Evolutionary conservation across 139 green algal species (phyloP), one percentile per base, ranked within the genome.

Genomic region (Astrephomene gubernaculifera): DNA sequence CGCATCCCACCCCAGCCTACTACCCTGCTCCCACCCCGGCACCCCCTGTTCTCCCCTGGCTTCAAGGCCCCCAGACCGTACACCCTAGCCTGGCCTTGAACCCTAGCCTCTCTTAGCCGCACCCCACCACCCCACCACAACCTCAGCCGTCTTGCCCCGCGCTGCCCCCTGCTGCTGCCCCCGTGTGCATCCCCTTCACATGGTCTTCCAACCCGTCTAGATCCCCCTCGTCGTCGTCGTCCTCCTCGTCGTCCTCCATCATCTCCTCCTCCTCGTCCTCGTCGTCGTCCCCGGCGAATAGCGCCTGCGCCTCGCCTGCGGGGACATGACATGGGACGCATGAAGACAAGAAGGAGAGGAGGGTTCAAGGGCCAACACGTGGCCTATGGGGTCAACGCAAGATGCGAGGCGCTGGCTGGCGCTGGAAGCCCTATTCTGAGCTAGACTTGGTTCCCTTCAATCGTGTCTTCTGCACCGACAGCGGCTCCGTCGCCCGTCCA

Each of bases 151-250:
- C 53, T 81, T 81, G 72, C 52, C 72, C 72, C n/a, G n/a, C n/a
- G n/a, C n/a, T n/a, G n/a, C n/a, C n/a, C 33, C 35, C 54, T 29
- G 39, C 38, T 27, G 33, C 39, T 22, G 27, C 24, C 70, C 67
- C 86, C 39, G 81, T 19, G 57, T 79, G 64, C 87, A 83, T 57
- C 87, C 71, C 73, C 64, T 82, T 68, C 6, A 81, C 81, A 61
- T 87, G 69, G 27, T 33, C 72, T 53, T 90, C 65, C 57, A 79
- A 82, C 71, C 61, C 86, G n/a, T 79, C 79, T 31, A 85, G 76
- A 41, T 89, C 89, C 19, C 85, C 86, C 9, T 82, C 78, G 21
- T 70, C 71, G n/a, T 83, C 71, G 1, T 89, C 86, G 5, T 84
- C 79, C 8, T 87, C 79, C 17, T 87, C 79, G 5, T 89, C 69